Percentiles rank a stretch among this genome's conserved stretches.
Conservation (phyloP, 495 filamentous ascomycete species). For the Barbatosphaeria neglecta region DNA sequence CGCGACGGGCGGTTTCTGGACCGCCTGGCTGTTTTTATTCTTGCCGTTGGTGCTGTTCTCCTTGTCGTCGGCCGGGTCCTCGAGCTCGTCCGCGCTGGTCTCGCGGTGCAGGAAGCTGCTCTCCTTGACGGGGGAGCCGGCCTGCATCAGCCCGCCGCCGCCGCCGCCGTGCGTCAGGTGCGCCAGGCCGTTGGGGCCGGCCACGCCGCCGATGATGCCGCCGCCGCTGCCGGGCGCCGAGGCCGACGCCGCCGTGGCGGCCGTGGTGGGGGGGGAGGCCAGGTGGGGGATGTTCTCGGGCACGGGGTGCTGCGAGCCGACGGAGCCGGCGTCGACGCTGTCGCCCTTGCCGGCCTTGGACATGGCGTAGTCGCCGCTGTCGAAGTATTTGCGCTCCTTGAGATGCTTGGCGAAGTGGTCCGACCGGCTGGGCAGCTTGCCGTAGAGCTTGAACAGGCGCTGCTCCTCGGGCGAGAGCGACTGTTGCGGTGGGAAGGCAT, state of each 20-base stretch:
- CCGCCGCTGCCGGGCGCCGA: constrained; percentile 32
- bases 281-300: constrained; percentile 96
- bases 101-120: constrained; percentile 69
- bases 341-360: constrained; percentile 97
- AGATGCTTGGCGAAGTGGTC: constrained; percentile 97
- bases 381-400: constrained; percentile 98
- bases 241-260: constrained; percentile 28
- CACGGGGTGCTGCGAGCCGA: constrained; percentile 87
- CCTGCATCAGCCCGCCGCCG: constrained; percentile 40
- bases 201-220: constrained; percentile 25
- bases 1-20: constrained; percentile 6
- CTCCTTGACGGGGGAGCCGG: constrained; percentile 78
- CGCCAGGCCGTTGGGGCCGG: constrained; percentile 25
- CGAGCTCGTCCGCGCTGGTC: constrained; percentile 58
- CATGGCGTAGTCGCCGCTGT: constrained; percentile 94
- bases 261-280: constrained; percentile 47
- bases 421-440: constrained; percentile 90
- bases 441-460: constrained; percentile 88
- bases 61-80: constrained; percentile 22
- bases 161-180: constrained; percentile 35
- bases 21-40: constrained; percentile 5
- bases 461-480: constrained; percentile 85
- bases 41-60: not conserved
- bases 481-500: constrained; percentile 31
- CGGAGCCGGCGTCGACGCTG: constrained; percentile 82